phyloP scores from a whole-genome alignment of 305 asterid genomes.

The Plantago lanceolata region DNA sequence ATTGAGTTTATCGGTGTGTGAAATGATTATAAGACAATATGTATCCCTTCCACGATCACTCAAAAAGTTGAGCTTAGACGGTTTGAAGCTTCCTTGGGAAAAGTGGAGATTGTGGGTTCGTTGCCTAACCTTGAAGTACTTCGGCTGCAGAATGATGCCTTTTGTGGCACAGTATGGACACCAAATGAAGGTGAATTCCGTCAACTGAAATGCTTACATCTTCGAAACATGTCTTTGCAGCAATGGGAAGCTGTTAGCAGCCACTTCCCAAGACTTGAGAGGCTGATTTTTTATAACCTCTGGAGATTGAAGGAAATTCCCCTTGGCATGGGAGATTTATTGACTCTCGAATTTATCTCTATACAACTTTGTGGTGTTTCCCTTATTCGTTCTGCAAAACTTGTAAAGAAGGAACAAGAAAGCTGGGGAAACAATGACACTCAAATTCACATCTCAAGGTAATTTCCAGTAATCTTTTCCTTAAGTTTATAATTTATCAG shows the following conservation, averaged over 20 bases:
- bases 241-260: slow-evolving; percentile 6
- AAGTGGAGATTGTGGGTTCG: background rate
- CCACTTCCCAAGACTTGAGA: slow-evolving; percentile 7
- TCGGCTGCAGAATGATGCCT: slow-evolving; percentile 6
- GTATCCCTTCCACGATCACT: background rate
- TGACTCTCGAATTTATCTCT: background rate
- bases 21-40: too few relatives aligned
- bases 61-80: background rate
- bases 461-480: too few relatives aligned
- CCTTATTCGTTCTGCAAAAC: too few relatives aligned
- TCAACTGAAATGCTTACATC: background rate
- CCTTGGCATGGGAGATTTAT: background rate
- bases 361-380: background rate
- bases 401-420: too few relatives aligned
- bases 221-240: background rate
- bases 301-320: slow-evolving; percentile 7
- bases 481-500: too few relatives aligned
- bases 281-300: background rate
- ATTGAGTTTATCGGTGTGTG: background rate
- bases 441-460: too few relatives aligned
- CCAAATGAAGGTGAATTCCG: background rate
- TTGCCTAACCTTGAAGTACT: slow-evolving; percentile 5
- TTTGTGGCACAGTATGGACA: background rate
- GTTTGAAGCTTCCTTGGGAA: background rate
- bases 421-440: too few relatives aligned